Percentiles rank a stretch among this genome's conserved stretches.
These are phyloP conservation scores for Trichoderma atroviride DNA, from an alignment of 2,329 filamentous ascomycete genomes.

Conservation along the genomic window DNA sequence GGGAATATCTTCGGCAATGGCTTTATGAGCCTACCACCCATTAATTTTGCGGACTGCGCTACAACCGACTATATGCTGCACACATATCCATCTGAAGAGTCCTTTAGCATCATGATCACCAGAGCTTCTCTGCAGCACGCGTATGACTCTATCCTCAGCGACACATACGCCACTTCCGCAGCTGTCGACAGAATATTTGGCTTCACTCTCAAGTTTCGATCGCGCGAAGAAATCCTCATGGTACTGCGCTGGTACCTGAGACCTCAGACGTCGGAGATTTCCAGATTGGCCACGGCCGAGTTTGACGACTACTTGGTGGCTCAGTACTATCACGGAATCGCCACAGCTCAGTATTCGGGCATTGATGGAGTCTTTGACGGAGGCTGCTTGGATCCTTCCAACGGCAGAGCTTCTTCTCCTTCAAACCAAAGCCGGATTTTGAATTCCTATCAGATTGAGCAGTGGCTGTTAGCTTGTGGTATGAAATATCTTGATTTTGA, in stretches of 20 bases:
- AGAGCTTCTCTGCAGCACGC: conserved; percentile 4
- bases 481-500: background rate
- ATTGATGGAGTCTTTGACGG: conserved; percentile 3
- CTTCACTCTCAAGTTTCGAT: conserved; percentile 11
- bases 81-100: conserved; percentile 3
- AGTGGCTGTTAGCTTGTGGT: conserved; percentile 14
- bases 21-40: conserved; percentile 9
- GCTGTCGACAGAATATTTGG: conserved; percentile 14
- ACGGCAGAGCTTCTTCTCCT: background rate
- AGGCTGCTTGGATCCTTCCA: background rate
- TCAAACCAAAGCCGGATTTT: background rate
- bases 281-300: conserved; percentile 11
- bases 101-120: conserved; percentile 5
- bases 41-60: background rate
- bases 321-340: conserved; percentile 15
- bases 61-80: background rate
- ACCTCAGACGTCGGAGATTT: background rate
- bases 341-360: background rate
- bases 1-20: conserved; percentile 9
- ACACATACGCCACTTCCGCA: background rate
- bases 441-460: conserved; percentile 22
- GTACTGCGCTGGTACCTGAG: conserved; percentile 13
- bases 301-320: conserved; percentile 19
- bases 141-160: conserved; percentile 11
- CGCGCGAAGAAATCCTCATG: conserved; percentile 17